Conservation (phyloP, 306 rosid species). For the Benincasa hispida region DNA sequence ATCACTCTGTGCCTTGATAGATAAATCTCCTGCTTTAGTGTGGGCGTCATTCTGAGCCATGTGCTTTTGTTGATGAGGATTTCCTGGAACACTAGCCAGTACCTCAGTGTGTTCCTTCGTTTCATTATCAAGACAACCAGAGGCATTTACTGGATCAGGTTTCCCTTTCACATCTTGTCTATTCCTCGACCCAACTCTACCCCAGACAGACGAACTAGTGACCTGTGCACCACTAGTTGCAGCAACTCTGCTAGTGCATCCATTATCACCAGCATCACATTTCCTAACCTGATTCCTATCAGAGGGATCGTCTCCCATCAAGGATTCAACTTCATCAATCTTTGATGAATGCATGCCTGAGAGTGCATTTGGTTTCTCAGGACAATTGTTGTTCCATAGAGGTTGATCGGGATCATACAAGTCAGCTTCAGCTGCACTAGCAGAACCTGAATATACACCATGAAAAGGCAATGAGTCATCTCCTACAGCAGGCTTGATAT, state of each 20-base stretch:
- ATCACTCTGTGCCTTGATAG: constrained; percentile 42
- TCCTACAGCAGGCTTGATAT: constrained; percentile 39
- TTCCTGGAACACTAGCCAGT: constrained; percentile 27
- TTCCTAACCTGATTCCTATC: constrained; percentile 23
- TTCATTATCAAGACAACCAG: constrained; percentile 43
- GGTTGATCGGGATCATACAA: constrained; percentile 99
- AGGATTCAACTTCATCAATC: constrained; percentile 54
- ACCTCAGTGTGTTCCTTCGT: constrained; percentile 45
- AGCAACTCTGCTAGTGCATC: constrained; percentile 22
- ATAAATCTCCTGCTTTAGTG: constrained; percentile 34
- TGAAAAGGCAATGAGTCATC: constrained; percentile 57
- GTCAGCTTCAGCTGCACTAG: constrained; percentile 60
- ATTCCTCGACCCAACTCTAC: constrained; percentile 70
- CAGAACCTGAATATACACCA: constrained; percentile 59
- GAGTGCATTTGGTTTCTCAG: constrained; percentile 48
- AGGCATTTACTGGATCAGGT: constrained; percentile 37
- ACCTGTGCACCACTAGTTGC: constrained; percentile 43
- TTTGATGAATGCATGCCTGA: constrained; percentile 50
- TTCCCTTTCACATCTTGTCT: constrained; percentile 54
- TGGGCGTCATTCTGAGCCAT: constrained; percentile 38
- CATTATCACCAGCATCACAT: constrained; percentile 35
- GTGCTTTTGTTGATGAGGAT: constrained; percentile 49
- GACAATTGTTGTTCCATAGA: constrained; percentile 71
- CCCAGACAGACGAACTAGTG: constrained; percentile 65
- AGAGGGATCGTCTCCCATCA: constrained; percentile 39